Evolutionary conservation across 2,329 filamentous ascomycete genomes (phyloP), one percentile per base, ranked within the genome.

Genomic region (Alternaria brassicicola): DNA sequence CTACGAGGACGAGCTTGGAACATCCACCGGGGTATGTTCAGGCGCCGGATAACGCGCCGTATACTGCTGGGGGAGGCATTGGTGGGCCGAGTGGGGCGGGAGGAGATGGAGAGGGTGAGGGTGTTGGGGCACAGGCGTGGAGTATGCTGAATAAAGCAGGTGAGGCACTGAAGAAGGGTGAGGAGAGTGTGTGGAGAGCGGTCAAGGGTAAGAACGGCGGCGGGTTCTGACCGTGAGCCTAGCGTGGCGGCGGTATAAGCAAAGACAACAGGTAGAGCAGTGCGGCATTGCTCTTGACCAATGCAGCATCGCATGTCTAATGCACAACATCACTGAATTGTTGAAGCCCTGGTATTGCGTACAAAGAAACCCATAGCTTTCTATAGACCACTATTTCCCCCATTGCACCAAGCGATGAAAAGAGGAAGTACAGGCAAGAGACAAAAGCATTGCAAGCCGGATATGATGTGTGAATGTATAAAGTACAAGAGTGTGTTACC

Each of bases 21-120:
- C 79, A 82, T 60, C 82, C 82, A 21, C 78, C 81, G 0, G 80
- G 81, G 12, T 84, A 84, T 66, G 68, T 77, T 52, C 82, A 84
- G 61, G 79, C 81, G 57, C 70, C 66, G 28, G 77, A 63, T 74
- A 79, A 76, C 52, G 65, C 69, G 19, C 69, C 69, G 21, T 74
- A 73, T 53, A 79, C 79, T 17, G 72, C 74, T 30, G 80, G 81
- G 61, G 79, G 71, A 75, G 61, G 75, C 62, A 65, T 66, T 75
- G 62, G 72, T 69, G 57, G 62, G 62, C 38, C 66, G 63, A 61
- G 59, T 30, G 70, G 71, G 35, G 65, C 38, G 42, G 63, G 55
- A 41, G 63, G 55, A 42, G 51, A 43, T 21, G 45, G 10, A 10
- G 25, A 28, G 10, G 62, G 66, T 5, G 65, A 55, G 30, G 70